phyloP scores from a whole-genome alignment of 164 flowering plant species.

The Umbilicus rupestris region DNA sequence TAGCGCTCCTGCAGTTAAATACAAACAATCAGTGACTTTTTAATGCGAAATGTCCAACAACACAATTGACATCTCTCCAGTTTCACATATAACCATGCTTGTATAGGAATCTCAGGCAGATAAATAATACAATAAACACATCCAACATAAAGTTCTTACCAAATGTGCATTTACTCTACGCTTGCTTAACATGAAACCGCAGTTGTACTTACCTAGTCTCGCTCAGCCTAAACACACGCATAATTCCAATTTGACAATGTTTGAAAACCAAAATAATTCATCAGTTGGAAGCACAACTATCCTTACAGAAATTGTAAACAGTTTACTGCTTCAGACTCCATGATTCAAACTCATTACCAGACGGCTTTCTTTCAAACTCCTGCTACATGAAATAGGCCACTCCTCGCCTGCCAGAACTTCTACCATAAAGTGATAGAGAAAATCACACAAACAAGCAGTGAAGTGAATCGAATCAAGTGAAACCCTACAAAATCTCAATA shows the following conservation, averaged over 20 bases:
- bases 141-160: background rate
- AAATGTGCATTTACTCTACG: background rate
- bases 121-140: background rate
- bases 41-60: too few species aligned
- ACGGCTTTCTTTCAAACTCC: too few species aligned
- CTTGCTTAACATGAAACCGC: background rate
- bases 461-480: background rate
- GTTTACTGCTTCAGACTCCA: background rate
- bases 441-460: background rate
- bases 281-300: background rate
- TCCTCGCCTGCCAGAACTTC: too few species aligned
- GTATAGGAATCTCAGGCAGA: background rate
- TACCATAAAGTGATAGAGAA: background rate
- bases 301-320: background rate
- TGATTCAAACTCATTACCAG: background rate
- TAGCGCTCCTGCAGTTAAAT: slow-evolving; percentile 45
- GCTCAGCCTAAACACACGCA: background rate
- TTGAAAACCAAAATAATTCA: too few species aligned
- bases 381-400: too few species aligned
- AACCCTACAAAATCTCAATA: background rate
- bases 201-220: background rate
- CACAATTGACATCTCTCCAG: too few species aligned
- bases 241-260: background rate
- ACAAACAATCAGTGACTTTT: background rate
- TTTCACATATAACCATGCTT: background rate